phyloP scores from a whole-genome alignment of 208 protist species.

The Trypanosoma avium region DNA sequence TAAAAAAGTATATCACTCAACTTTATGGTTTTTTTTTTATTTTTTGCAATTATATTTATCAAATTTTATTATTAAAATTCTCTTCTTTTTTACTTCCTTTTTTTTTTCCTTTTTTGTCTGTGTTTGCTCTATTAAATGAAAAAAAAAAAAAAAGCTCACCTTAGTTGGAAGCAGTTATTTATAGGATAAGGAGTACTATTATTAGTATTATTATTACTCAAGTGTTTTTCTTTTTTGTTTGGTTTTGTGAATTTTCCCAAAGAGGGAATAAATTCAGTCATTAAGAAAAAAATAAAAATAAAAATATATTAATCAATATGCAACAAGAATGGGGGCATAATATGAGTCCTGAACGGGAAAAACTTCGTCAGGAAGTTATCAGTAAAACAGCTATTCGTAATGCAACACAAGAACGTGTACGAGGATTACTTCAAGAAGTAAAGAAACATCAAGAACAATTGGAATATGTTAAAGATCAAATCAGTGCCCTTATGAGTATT shows the following conservation, averaged over 20 bases:
- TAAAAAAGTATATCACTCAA: too few species aligned
- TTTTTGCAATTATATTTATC: too few species aligned
- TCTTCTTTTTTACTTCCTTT: too few species aligned
- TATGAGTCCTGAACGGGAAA: conserved; percentile 60
- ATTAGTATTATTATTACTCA: too few species aligned
- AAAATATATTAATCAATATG: conserved; percentile 20
- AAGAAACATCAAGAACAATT: conserved; percentile 87
- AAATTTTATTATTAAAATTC: too few species aligned
- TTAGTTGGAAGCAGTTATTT: too few species aligned
- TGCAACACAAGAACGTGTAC: conserved; percentile 51
- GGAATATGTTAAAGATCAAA: conserved; percentile 96
- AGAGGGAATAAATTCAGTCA: neutral
- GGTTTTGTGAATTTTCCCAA: neutral
- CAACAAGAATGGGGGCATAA: conserved; percentile 51
- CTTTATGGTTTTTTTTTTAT: too few species aligned
- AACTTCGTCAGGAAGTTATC: conserved; percentile 51
- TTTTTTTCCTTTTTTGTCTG: too few species aligned
- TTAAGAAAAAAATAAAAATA: neutral
- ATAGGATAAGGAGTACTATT: too few species aligned
- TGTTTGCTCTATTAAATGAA: too few species aligned
- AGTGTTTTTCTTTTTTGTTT: too few species aligned
- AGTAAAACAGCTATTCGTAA: conserved; percentile 62
- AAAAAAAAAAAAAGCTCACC: too few species aligned
- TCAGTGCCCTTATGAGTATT: conserved; percentile 98
- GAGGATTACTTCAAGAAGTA: conserved; percentile 39